Evolutionary conservation across 129 eudicot species (phyloP).

Genomic region (Daucus carota): DNA sequence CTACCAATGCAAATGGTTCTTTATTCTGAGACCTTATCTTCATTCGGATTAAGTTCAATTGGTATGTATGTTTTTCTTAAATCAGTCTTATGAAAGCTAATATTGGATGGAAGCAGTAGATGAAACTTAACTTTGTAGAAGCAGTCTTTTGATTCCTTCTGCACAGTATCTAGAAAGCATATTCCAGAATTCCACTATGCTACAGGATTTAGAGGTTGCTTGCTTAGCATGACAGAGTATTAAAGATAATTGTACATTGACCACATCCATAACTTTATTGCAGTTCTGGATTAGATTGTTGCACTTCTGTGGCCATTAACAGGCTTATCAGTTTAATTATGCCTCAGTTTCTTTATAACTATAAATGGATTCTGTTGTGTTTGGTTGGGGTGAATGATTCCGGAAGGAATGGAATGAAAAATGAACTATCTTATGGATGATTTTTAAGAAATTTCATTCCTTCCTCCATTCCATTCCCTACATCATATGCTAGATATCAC

Average conservation of each 20-base stretch:
- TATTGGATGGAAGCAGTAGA: not conserved
- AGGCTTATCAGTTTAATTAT: not conserved
- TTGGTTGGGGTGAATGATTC: too few species aligned
- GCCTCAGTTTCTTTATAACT: too few species aligned
- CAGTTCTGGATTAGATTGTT: not conserved
- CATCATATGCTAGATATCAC: too few species aligned
- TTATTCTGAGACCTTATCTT: not conserved
- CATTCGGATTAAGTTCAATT: not conserved
- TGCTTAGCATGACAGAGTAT: not conserved
- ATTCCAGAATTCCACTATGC: not conserved
- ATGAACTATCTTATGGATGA: too few species aligned
- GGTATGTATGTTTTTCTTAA: not conserved
- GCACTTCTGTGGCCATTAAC: not conserved
- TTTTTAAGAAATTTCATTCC: too few species aligned
- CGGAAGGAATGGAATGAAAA: too few species aligned
- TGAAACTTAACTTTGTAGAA: not conserved
- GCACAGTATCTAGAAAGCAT: not conserved
- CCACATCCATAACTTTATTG: not conserved
- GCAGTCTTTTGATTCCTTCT: not conserved
- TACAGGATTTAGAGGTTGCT: not conserved
- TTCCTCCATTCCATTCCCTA: too few species aligned
- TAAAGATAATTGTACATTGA: not conserved
- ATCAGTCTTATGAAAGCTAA: not conserved
- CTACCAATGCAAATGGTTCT: not conserved
- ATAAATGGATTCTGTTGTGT: too few species aligned